Evolutionary conservation across 257 asterid genomes (phyloP).

Genomic region (Linderniella brevidens): DNA sequence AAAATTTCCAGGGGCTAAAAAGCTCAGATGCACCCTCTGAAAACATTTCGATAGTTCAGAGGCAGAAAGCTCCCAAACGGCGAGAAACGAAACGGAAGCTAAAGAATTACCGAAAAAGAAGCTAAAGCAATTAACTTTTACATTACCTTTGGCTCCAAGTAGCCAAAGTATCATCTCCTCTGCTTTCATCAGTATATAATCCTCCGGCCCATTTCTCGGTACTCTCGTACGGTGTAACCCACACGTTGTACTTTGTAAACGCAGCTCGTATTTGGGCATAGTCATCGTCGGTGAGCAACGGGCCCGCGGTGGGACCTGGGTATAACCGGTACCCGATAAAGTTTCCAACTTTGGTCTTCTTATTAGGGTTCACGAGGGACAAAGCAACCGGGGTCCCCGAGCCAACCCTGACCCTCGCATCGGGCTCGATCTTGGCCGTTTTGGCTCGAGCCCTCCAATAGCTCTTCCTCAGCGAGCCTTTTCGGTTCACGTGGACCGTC

Average conservation of each 20-base stretch:
- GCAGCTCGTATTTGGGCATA: slow-evolving; percentile 29
- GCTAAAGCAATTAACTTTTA: neutral
- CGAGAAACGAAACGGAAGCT: too few relatives aligned
- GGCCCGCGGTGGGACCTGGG: slow-evolving; percentile 17
- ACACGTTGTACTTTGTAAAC: slow-evolving; percentile 28
- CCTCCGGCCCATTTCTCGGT: slow-evolving; percentile 52
- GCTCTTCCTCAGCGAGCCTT: slow-evolving; percentile 23
- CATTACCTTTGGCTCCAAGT: slow-evolving; percentile 28
- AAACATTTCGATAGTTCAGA: too few relatives aligned
- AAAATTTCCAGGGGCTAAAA: too few relatives aligned
- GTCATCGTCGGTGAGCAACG: slow-evolving; percentile 25
- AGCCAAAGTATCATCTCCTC: slow-evolving; percentile 32
- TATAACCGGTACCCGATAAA: slow-evolving; percentile 28
- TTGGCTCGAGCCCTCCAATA: slow-evolving; percentile 23
- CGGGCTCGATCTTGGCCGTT: slow-evolving; percentile 25
- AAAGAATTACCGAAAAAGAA: too few relatives aligned
- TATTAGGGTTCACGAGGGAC: slow-evolving; percentile 29
- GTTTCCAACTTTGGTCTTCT: slow-evolving; percentile 37
- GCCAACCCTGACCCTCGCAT: slow-evolving; percentile 21
- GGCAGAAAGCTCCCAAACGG: too few relatives aligned
- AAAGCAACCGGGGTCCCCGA: slow-evolving; percentile 16
- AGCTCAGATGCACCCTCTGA: too few relatives aligned
- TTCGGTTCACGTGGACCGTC: slow-evolving; percentile 8
- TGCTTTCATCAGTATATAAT: slow-evolving; percentile 30
- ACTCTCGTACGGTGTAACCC: slow-evolving; percentile 42